These are phyloP conservation scores for Fusarium continuum DNA, from an alignment of 2,329 filamentous ascomycete species.

Conservation along the genomic window DNA sequence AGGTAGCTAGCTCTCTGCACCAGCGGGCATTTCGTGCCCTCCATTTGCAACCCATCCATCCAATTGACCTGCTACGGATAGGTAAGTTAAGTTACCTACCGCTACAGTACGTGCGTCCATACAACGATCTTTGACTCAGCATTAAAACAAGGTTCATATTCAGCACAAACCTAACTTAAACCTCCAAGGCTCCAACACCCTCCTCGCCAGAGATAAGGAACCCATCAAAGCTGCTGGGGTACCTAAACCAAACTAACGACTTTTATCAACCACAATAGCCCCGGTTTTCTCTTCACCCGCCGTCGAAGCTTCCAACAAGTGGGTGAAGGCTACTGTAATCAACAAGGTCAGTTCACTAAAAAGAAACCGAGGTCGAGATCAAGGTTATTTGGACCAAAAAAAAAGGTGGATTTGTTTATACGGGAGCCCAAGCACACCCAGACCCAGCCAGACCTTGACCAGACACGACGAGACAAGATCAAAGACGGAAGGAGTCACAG, in stretches of 20 bases:
- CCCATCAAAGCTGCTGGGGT: slow-evolving; percentile 26
- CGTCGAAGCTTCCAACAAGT: slow-evolving; percentile 17
- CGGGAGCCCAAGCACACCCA: neutral
- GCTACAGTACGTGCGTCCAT: too few relatives aligned
- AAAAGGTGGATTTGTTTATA: neutral
- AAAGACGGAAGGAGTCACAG: slow-evolving; percentile 33
- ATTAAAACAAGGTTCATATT: slow-evolving; percentile 25
- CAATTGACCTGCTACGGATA: neutral
- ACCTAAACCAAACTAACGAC: slow-evolving; percentile 23
- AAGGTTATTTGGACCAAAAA: neutral
- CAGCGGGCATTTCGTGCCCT: too few relatives aligned
- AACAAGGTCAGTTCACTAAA: slow-evolving; percentile 13
- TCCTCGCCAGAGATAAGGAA: slow-evolving; percentile 4
- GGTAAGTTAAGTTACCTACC: too few relatives aligned
- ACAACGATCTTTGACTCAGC: neutral
- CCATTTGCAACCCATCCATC: too few relatives aligned
- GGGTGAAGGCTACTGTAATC: slow-evolving; percentile 2
- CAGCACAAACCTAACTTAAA: slow-evolving; percentile 16
- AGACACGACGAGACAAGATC: slow-evolving; percentile 12
- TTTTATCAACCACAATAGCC: slow-evolving; percentile 17
- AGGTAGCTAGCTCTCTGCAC: neutral
- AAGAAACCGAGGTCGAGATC: neutral
- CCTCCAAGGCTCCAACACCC: neutral
- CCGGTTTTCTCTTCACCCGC: slow-evolving; percentile 18
- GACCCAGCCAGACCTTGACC: neutral